A percentile compares a stretch with the other conserved stretches of the same genome.
Conservation (phyloP, 441 rosid genomes). For the Croton setiger region DNA sequence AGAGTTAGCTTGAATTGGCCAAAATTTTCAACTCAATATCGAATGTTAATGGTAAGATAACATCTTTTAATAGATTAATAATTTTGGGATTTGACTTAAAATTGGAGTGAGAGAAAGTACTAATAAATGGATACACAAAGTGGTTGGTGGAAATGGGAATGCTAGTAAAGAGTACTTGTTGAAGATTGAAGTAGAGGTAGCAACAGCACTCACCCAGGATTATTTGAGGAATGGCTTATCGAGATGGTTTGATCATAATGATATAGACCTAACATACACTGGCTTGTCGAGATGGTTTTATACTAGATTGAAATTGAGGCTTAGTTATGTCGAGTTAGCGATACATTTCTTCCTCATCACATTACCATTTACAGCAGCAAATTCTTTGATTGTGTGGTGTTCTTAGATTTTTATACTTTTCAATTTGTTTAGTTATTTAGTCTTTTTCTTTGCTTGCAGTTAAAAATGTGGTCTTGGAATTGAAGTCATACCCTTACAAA, state of each 20-base stretch:
- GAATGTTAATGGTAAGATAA: not conserved
- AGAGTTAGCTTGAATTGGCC: not conserved
- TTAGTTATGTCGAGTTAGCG: not conserved
- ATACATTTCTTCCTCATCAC: not conserved
- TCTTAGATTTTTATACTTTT: not conserved
- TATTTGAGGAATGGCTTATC: not conserved
- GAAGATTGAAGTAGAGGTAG: not conserved
- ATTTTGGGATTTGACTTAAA: not conserved
- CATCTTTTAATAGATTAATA: not conserved
- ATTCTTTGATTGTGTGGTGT: not conserved
- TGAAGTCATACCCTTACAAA: slow-evolving; percentile 57
- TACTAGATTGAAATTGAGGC: not conserved
- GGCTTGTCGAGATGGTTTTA: not conserved
- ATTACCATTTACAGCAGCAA: not conserved
- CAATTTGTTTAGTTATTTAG: not conserved
- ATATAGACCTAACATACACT: not conserved
- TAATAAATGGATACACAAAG: not conserved
- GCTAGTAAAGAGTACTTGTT: not conserved
- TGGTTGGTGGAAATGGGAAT: not conserved
- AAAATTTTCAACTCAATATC: not conserved
- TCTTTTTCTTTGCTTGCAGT: slow-evolving; percentile 38
- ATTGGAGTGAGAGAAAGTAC: not conserved
- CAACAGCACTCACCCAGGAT: not conserved
- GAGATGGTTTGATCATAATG: not conserved
- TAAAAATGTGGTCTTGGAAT: slow-evolving; percentile 55